Evolutionary conservation across 1,284 basidiomycete genomes (phyloP), one percentile per base, ranked within the genome.

Genomic region (Ceratobasidium sp.): DNA sequence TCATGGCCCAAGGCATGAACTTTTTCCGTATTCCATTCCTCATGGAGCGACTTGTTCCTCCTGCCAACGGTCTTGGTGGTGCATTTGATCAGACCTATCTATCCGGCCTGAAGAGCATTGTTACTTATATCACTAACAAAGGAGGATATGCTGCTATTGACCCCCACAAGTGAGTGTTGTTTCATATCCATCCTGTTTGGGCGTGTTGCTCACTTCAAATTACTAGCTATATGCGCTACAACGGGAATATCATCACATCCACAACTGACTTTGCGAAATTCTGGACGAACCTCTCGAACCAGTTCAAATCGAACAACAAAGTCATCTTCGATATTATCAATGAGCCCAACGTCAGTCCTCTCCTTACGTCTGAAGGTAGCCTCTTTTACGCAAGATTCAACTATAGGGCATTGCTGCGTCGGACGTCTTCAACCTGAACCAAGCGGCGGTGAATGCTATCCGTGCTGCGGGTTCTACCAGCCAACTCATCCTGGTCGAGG

Each of bases 361-460:
- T 46, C 40, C 50, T 10, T 28, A 12, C 12, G 4, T 44, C n/a
- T 77, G 89, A 89, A 9, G 78, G 83, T 33, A 85, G 84, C 44
- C 89, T 88, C 33, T 3, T 88, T 87, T 80, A 80, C 23, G 46
- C 40, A 73, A 23, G 46, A n/a, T 42, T 15, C 46, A 40, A 52
- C 28, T 28, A 42, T 38, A 74, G 62, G 70, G 54, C 23, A 79
- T 59, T 65, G 70, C 38, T 42, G 77, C 77, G 0, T 26, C 79
- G 48, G 66, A 62, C 75, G 40, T 69, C 46, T 23, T 67, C 13
- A 48, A 66, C 56, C 15, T 78, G 88, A 91, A 88, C 84, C 90
- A 91, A 87, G 89, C 89, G 66, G 91, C 88, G 26, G 84, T 92
- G 92, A 89, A 91, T 81, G 90, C 88, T 80, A 89, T 92, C 79